Evolutionary conservation across 495 filamentous ascomycete genomes (phyloP), one percentile per base, ranked within the genome.

Genomic region (Hypoxylon trugodes): DNA sequence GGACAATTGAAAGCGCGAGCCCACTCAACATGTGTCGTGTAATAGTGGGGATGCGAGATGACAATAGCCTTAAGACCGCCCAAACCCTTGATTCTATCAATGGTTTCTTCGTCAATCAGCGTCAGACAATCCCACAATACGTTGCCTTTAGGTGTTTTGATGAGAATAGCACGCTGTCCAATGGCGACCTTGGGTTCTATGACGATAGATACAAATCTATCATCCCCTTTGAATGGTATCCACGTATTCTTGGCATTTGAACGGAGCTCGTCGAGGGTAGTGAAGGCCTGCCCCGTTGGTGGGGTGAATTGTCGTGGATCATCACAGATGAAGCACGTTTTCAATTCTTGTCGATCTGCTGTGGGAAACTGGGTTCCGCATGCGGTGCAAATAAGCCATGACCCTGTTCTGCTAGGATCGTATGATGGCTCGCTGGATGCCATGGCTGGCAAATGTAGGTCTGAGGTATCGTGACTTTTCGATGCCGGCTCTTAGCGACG

Each of bases 1-100:
- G 82, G 82, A 63, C 89, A 91, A 1, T 76, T 54, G 49, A 94
- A 91, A 1, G 70, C 68, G 25, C 74, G 66, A 0, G 87, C 85
- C 90, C 90, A 94, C 35, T 85, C 81, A 0, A 86, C 61, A 60
- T 90, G 84, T 7, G 89, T 87, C 12, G 83, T 83, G 73, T 90
- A 93, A 70, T 87, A 94, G 69, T 94, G 90, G 28, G 90, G 90
- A 71, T 94, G 90, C 0, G 84, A 87, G 63, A 94, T 92, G 37
- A 92, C 85, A 32, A 92, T 92, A 0, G 84, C 89, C n/a, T 78
- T 74, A 2, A 93, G 65, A 0, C 87, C 88, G 38, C 90, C 90
- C 2, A 81, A 54, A 6, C 53, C 56, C 6, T 73, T 71, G 57
- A 88, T 79, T 41, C 57, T 53, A 0, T 63, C 46, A 8, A 89